These are phyloP conservation scores for Zoysia matrella DNA, from an alignment of 202 grass and related monocot genomes.

Conservation along the genomic window DNA sequence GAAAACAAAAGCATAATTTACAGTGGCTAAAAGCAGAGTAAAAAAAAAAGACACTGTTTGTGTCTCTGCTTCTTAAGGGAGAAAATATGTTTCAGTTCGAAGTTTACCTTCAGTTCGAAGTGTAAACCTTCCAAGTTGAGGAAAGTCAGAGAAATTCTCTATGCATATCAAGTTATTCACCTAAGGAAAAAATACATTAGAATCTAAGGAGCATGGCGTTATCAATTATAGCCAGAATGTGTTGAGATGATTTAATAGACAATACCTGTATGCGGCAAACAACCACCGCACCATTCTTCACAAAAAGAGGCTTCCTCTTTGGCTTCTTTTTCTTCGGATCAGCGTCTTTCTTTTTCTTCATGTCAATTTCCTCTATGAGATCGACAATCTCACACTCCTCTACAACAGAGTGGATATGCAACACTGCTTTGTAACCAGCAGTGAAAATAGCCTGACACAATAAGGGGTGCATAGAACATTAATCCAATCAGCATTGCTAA, in stretches of 20 bases:
- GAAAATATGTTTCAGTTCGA: neutral
- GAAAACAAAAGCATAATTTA: too few relatives aligned
- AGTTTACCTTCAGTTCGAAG: constrained; percentile 85
- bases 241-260: neutral
- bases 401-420: constrained; percentile 96
- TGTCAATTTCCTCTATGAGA: constrained; percentile 96
- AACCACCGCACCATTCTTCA: constrained; percentile 96
- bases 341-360: constrained; percentile 76
- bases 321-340: constrained; percentile 83
- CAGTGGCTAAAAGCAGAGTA: neutral
- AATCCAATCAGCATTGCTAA: neutral
- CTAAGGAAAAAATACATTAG: constrained; percentile 39
- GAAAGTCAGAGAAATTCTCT: constrained; percentile 82
- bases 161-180: constrained; percentile 93
- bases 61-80: neutral
- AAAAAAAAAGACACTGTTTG: neutral
- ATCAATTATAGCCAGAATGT: neutral
- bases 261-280: constrained; percentile 87
- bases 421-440: constrained; percentile 89
- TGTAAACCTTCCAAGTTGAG: constrained; percentile 98
- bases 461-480: neutral
- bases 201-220: constrained; percentile 16
- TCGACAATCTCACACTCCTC: constrained; percentile 99
- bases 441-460: constrained; percentile 87
- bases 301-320: constrained; percentile 92